Conservation (phyloP, 306 rosid species). For the Calophaca sinica region DNA sequence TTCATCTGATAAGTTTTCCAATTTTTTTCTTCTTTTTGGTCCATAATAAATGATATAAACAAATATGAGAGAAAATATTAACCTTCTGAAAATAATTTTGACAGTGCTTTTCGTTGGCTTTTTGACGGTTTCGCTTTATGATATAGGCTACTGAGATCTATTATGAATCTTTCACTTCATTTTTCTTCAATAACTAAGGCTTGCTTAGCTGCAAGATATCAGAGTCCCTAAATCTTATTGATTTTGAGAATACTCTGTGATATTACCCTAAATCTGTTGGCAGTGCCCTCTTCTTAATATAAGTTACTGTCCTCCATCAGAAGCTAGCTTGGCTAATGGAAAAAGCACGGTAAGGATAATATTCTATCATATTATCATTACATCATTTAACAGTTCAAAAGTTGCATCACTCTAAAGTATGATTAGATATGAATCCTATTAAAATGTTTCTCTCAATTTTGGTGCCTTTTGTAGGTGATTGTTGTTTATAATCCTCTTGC, state of each 20-base stretch:
- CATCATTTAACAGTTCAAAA: constrained; percentile 25
- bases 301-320: constrained; percentile 90
- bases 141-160: constrained; percentile 28
- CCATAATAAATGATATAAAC: background rate
- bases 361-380: constrained; percentile 24
- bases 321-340: constrained; percentile 59
- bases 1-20: constrained; percentile 5
- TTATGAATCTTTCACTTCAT: constrained; percentile 3
- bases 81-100: constrained; percentile 17
- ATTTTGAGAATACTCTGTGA: constrained; percentile 26
- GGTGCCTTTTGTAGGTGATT: constrained; percentile 61
- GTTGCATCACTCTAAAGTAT: constrained; percentile 12
- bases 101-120: constrained; percentile 21
- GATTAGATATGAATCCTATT: background rate
- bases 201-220: constrained; percentile 24
- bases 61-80: constrained; percentile 10
- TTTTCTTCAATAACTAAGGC: constrained; percentile 19
- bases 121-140: constrained; percentile 16
- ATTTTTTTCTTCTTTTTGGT: constrained; percentile 5
- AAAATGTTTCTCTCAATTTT: constrained; percentile 24
- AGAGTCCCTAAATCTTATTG: constrained; percentile 24
- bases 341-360: constrained; percentile 67
- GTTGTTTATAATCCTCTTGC: constrained; percentile 86
- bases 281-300: constrained; percentile 94
- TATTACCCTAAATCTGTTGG: constrained; percentile 48